Percentiles rank a stretch among this genome's conserved stretches.
phyloP scores from a whole-genome alignment of 768 basidiomycete species.

The Fibroporia radiculosa region DNA sequence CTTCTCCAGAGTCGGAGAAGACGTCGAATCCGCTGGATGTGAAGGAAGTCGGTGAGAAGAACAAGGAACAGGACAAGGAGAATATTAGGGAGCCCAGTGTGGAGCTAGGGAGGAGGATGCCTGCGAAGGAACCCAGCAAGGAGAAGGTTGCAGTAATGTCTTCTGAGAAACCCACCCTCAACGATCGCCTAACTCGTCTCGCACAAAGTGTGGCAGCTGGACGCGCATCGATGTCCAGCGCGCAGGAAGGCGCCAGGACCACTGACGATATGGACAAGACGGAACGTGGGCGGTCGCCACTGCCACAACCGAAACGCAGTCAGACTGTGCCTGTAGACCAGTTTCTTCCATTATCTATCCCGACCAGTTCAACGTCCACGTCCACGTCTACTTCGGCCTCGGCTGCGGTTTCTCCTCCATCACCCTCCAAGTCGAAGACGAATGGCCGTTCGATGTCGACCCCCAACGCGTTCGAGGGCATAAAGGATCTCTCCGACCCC shows the following conservation, averaged over 20 bases:
- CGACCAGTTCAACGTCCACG: slow-evolving; percentile 8
- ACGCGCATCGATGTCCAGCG: slow-evolving; percentile 7
- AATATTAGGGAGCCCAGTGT: slow-evolving; percentile 5
- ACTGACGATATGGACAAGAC: slow-evolving; percentile 7
- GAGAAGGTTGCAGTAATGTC: slow-evolving; percentile 9
- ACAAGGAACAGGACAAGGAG: slow-evolving; percentile 12
- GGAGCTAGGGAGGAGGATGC: slow-evolving; percentile 6
- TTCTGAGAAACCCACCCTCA: slow-evolving; percentile 18
- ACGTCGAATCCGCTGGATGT: slow-evolving; percentile 8
- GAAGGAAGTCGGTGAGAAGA: slow-evolving; percentile 9
- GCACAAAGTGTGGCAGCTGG: slow-evolving; percentile 13
- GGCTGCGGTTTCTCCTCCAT: slow-evolving; percentile 1
- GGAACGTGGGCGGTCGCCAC: slow-evolving; percentile 7
- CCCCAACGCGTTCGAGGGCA: slow-evolving; percentile 20
- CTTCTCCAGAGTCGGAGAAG: slow-evolving; percentile 7
- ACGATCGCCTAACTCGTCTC: slow-evolving; percentile 19
- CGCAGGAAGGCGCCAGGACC: slow-evolving; percentile 1
- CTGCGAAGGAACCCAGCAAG: slow-evolving; percentile 3
- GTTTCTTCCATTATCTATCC: slow-evolving; percentile 4
- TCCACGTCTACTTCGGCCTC: slow-evolving; percentile 3
- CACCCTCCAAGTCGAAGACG: slow-evolving; percentile 6
- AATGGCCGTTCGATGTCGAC: slow-evolving; percentile 19
- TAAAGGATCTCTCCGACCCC: slow-evolving; percentile 15
- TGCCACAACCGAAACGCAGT: slow-evolving; percentile 18
- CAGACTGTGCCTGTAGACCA: slow-evolving; percentile 17